Evolutionary conservation across 2,329 filamentous ascomycete genomes (phyloP), one percentile per base, ranked within the genome.

Genomic region (Nothopassalora personata): DNA sequence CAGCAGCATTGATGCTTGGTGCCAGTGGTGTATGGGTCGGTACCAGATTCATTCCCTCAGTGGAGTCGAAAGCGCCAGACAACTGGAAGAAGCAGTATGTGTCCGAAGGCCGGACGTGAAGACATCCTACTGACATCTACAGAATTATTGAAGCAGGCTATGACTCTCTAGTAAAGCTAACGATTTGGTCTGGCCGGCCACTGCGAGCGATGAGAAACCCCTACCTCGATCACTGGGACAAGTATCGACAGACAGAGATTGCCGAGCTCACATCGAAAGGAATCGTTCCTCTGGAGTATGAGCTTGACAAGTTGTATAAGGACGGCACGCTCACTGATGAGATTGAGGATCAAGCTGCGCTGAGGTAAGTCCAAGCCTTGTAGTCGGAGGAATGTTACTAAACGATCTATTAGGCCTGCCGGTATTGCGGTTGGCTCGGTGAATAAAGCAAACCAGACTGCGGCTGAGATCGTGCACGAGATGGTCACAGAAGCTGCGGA

Each of bases 121-220:
- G 15, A n/a, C 10, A n/a, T 18, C 18, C 31, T 36, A 19, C 59
- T 59, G 51, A 59, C 60, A 91, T 97, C 67, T 84, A 23, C 27
- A 56, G 54, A 50, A 93, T 97, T 67, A 85, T 86, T 72, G 96
- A 91, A 45, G 86, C 93, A 54, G 85, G 89, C 66, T 96, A 93
- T 75, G 91, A 97, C 76, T 93, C 97, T 77, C 97, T 94, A 72
- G 80, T 97, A 73, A 89, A 91, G 73, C 97, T 93, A 46, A 90
- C 97, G 74, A 97, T 97, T 79, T 97, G 97, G 83, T 97, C 93
- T 56, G 93, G 93, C 54, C 89, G 93, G 60, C 93, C 93, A 36
- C 81, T 97, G 72, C 90, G 93, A 68, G 92, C 97, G 60, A 87
- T 91, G 74, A 94, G 85, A 73, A 97, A 97, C 79, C 76, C 87